phyloP scores from a whole-genome alignment of 331 rosid species.

The Quercus tomentella region DNA sequence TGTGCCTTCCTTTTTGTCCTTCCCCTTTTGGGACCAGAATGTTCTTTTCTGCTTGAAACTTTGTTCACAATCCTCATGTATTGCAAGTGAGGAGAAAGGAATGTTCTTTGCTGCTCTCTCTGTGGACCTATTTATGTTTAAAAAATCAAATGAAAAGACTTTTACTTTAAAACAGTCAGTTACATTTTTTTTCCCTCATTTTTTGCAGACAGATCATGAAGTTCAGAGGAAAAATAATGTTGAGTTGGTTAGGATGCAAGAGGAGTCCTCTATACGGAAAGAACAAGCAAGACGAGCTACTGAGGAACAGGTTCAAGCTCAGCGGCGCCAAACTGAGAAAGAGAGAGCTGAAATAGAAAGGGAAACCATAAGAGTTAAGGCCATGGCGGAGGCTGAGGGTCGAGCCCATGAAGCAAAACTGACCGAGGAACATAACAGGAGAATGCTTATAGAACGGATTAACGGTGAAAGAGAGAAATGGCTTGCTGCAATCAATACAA shows the following conservation, averaged over 20 bases:
- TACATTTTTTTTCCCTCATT: conserved; percentile 6
- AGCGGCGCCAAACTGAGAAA: conserved; percentile 82
- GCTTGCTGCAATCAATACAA: conserved; percentile 94
- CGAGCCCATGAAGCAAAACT: conserved; percentile 83
- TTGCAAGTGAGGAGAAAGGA: neutral
- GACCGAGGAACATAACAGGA: conserved; percentile 84
- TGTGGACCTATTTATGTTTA: neutral
- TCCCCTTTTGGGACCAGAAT: neutral
- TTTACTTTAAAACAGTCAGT: neutral
- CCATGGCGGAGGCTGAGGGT: conserved; percentile 92
- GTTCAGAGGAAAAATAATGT: conserved; percentile 78
- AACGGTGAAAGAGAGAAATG: conserved; percentile 94
- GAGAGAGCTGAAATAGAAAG: conserved; percentile 90
- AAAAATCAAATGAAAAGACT: neutral
- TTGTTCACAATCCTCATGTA: neutral
- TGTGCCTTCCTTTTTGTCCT: neutral
- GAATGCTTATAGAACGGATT: conserved; percentile 79
- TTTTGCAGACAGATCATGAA: conserved; percentile 79
- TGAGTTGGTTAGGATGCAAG: conserved; percentile 95
- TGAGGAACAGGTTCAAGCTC: conserved; percentile 89
- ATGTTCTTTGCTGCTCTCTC: neutral
- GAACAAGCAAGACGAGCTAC: conserved; percentile 83
- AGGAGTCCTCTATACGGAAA: conserved; percentile 73
- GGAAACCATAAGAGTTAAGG: conserved; percentile 88
- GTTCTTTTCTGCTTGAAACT: neutral